phyloP scores from a whole-genome alignment of 2,329 filamentous ascomycete species.

The Thelonectria olida region DNA sequence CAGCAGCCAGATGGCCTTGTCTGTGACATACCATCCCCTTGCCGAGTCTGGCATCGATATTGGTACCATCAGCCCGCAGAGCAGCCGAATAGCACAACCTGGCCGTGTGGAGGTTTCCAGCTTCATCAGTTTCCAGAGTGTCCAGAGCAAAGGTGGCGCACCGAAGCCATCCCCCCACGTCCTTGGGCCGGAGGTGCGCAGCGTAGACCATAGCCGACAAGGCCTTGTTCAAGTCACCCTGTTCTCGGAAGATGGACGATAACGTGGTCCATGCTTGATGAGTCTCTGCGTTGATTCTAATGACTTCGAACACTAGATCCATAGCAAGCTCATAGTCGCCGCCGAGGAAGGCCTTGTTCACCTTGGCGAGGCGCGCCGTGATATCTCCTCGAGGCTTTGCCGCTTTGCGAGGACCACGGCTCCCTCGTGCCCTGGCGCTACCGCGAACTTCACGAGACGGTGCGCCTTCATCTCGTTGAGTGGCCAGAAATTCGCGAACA shows the following conservation, averaged over 20 bases:
- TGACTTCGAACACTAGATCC: slow-evolving; percentile 68
- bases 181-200: slow-evolving; percentile 69
- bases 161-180: slow-evolving; percentile 66
- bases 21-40: slow-evolving; percentile 68
- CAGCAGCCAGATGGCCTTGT: slow-evolving; percentile 62
- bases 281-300: slow-evolving; percentile 74
- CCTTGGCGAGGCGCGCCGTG: slow-evolving; percentile 71
- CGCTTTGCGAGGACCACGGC: slow-evolving; percentile 64
- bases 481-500: slow-evolving; percentile 51
- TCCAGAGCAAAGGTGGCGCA: slow-evolving; percentile 67
- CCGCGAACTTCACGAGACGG: slow-evolving; percentile 30
- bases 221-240: slow-evolving; percentile 65
- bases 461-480: slow-evolving; percentile 44
- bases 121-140: slow-evolving; percentile 57
- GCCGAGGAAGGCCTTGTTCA: slow-evolving; percentile 73
- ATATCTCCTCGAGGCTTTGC: slow-evolving; percentile 77
- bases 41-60: slow-evolving; percentile 66
- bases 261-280: slow-evolving; percentile 72
- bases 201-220: slow-evolving; percentile 69
- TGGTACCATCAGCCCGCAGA: slow-evolving; percentile 64
- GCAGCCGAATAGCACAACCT: slow-evolving; percentile 68
- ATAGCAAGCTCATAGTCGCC: slow-evolving; percentile 69
- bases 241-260: slow-evolving; percentile 68
- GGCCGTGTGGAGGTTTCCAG: slow-evolving; percentile 61
- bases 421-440: slow-evolving; percentile 40